These are phyloP conservation scores for Rutstroemia sp. DNA, from an alignment of 2,329 filamentous ascomycete species.

Conservation along the genomic window DNA sequence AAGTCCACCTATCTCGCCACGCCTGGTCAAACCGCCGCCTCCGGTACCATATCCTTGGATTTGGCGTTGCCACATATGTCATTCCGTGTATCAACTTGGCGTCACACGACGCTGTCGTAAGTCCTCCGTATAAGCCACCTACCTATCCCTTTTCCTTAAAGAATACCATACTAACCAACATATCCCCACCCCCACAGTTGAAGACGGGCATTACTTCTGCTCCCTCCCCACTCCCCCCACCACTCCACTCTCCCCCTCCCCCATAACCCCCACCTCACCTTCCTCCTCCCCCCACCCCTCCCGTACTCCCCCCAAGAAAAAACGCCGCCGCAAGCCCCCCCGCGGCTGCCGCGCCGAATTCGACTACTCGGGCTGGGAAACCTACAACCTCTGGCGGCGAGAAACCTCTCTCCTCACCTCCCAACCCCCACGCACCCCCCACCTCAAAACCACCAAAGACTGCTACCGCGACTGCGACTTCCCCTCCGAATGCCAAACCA, in stretches of 20 bases:
- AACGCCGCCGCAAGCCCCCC: background rate
- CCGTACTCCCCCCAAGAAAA: background rate
- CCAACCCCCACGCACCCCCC: background rate
- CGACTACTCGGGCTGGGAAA: constrained; percentile 12
- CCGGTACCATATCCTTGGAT: constrained; percentile 28
- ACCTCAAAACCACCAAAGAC: constrained; percentile 1
- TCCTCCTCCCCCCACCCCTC: background rate
- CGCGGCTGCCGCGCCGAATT: constrained; percentile 12
- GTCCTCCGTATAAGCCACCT: background rate
- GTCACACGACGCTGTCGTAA: constrained; percentile 29
- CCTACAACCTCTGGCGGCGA: constrained; percentile 5
- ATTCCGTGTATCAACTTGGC: constrained; percentile 25
- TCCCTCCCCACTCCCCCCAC: constrained; percentile 7
- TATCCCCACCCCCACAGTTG: constrained; percentile 7
- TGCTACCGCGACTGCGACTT: constrained; percentile 8
- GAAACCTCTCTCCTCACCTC: constrained; percentile 1
- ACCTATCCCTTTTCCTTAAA: background rate
- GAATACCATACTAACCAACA: constrained; percentile 1
- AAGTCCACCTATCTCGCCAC: constrained; percentile 2
- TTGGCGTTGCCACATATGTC: constrained; percentile 31
- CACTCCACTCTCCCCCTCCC: background rate
- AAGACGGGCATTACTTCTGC: constrained; percentile 20
- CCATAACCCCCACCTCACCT: background rate
- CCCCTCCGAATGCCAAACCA: constrained; percentile 6
- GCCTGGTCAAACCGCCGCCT: constrained; percentile 16